Percentiles rank a stretch among this genome's conserved stretches.
phyloP scores from a whole-genome alignment of 495 filamentous ascomycete genomes.

The Sphaerosporella brunnea region DNA sequence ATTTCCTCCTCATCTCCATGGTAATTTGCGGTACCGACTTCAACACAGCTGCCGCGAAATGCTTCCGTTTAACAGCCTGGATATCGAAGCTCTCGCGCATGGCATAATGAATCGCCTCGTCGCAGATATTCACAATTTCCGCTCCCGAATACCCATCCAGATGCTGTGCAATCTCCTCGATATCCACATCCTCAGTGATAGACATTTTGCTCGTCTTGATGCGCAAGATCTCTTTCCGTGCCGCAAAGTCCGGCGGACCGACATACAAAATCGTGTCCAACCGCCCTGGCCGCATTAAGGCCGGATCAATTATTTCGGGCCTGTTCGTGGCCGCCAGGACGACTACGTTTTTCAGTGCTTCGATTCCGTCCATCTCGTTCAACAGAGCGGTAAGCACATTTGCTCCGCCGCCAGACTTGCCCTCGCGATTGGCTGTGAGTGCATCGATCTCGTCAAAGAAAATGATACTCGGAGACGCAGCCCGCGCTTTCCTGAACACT shows the following conservation, averaged over 20 bases:
- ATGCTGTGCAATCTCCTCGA: slow-evolving; percentile 43
- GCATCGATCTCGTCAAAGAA: slow-evolving; percentile 98
- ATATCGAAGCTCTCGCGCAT: slow-evolving; percentile 36
- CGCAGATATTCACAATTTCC: slow-evolving; percentile 69
- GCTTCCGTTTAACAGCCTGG: slow-evolving; percentile 39
- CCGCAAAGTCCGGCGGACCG: slow-evolving; percentile 58
- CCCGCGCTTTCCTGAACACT: slow-evolving; percentile 71
- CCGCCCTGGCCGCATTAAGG: slow-evolving; percentile 71
- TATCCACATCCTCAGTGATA: slow-evolving; percentile 46
- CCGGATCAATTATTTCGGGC: slow-evolving; percentile 71
- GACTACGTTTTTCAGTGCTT: slow-evolving; percentile 62
- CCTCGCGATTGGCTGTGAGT: slow-evolving; percentile 57
- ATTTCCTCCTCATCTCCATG: slow-evolving; percentile 42
- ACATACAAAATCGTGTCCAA: slow-evolving; percentile 87
- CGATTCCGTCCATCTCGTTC: slow-evolving; percentile 94
- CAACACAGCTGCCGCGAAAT: slow-evolving; percentile 45
- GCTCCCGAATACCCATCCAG: slow-evolving; percentile 78
- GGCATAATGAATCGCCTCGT: slow-evolving; percentile 43
- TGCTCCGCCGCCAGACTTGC: slow-evolving; percentile 36
- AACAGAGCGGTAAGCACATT: slow-evolving; percentile 83
- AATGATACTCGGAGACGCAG: slow-evolving; percentile 78
- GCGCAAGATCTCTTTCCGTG: slow-evolving; percentile 56
- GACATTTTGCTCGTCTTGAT: slow-evolving; percentile 45
- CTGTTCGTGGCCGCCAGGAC: slow-evolving; percentile 92
- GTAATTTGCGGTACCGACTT: slow-evolving; percentile 54